Percentiles rank a stretch among this genome's conserved stretches.
phyloP scores from a whole-genome alignment of 2,329 filamentous ascomycete genomes.

The Tolypocladium sp. region DNA sequence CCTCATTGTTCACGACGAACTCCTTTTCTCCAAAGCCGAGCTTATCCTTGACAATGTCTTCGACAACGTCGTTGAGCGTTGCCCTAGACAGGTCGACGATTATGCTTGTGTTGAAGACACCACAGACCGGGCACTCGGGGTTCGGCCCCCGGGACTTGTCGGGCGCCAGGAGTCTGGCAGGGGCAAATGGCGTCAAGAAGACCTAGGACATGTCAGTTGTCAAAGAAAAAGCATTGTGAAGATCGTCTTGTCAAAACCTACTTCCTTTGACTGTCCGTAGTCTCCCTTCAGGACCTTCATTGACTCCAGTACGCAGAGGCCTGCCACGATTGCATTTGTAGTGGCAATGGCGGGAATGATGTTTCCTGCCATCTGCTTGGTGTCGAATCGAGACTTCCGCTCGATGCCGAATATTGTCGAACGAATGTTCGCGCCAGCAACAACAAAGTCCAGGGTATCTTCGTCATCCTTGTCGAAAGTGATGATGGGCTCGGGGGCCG shows the following conservation, averaged over 20 bases:
- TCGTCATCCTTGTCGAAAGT: constrained; percentile 95
- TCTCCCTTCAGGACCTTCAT: constrained; percentile 80
- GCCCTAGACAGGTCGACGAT: constrained; percentile 61
- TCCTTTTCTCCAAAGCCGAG: constrained; percentile 72
- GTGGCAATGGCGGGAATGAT: constrained; percentile 98
- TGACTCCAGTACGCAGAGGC: constrained; percentile 82
- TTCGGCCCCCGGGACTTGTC: constrained; percentile 58
- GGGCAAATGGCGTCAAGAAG: constrained; percentile 64
- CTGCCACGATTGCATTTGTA: constrained; percentile 92
- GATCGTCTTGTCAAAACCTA: constrained; percentile 19
- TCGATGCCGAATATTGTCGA: constrained; percentile 87
- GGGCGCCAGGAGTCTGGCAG: constrained; percentile 48
- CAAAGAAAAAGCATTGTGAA: background rate
- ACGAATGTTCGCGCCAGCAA: constrained; percentile 81
- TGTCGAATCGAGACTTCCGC: constrained; percentile 83
- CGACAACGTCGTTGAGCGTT: constrained; percentile 71
- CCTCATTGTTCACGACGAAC: constrained; percentile 66
- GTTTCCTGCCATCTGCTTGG: constrained; percentile 98
- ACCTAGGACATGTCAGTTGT: constrained; percentile 35
- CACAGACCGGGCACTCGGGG: constrained; percentile 74
- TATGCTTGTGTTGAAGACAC: constrained; percentile 59
- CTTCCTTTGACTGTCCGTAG: constrained; percentile 65
- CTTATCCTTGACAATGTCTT: constrained; percentile 59
- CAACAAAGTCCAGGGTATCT: constrained; percentile 91
- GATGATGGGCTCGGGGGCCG: constrained; percentile 54